Evolutionary conservation across 306 rosid genomes (phyloP).

Genomic region (Quillaja saponaria): DNA sequence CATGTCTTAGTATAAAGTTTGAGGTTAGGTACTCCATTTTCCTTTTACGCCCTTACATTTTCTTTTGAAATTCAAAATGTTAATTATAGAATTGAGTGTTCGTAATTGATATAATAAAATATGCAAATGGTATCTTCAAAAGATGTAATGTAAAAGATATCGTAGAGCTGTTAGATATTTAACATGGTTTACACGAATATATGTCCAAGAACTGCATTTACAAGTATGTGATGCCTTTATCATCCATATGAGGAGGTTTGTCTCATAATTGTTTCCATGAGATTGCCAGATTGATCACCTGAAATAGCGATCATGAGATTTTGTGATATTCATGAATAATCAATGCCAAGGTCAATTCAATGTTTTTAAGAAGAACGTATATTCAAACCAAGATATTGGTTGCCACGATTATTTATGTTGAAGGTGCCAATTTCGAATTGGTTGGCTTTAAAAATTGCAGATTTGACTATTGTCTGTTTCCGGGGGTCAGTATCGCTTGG

Average conservation of each 20-base stretch:
- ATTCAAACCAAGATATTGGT: slow-evolving; percentile 93
- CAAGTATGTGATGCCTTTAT: slow-evolving; percentile 50
- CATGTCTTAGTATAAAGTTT: no score
- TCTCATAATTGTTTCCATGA: slow-evolving; percentile 49
- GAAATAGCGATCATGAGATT: slow-evolving; percentile 52
- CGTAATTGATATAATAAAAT: no score
- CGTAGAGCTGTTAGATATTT: no score
- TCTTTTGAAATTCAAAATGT: no score
- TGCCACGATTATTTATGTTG: slow-evolving; percentile 88
- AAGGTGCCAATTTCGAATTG: slow-evolving; percentile 99
- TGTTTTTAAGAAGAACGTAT: slow-evolving; percentile 80
- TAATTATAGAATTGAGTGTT: no score
- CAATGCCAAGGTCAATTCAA: slow-evolving; percentile 86
- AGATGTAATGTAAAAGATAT: no score
- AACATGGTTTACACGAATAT: slow-evolving; percentile 47
- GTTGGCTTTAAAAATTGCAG: slow-evolving; percentile 99
- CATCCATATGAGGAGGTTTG: slow-evolving; percentile 52
- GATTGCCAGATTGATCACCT: slow-evolving; percentile 57
- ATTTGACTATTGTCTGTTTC: slow-evolving; percentile 94
- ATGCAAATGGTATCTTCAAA: no score
- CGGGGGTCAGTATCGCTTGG: slow-evolving; percentile 99
- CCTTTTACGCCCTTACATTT: no score
- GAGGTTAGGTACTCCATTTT: no score
- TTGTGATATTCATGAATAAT: slow-evolving; percentile 76
- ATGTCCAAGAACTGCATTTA: slow-evolving; percentile 34